Base-by-base conservation (phyloP, 2,329 filamentous ascomycete genomes). In the Didymella pomorum region DNA sequence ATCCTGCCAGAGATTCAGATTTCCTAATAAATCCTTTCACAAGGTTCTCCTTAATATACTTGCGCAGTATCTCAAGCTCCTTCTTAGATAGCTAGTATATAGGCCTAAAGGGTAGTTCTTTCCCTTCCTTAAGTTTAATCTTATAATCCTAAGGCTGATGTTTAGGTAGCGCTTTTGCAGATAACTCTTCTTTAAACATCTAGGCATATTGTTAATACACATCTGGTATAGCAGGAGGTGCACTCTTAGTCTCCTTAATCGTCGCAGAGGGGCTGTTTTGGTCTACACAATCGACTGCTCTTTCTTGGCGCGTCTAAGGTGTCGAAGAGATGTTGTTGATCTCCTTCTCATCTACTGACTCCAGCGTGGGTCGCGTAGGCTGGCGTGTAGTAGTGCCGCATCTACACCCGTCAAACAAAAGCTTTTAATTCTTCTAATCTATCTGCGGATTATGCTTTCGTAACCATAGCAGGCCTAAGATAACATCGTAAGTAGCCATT, bases 381-480 rank as follows among this genome's bases (percentile, higher is more conserved):
- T 31, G 11, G 9, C 9, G 11, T 26, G 11, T 26, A 26, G 3
- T 44, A 28, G 29, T 44, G 25, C 42, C 25, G 9, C 14, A 44
- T 14, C 5, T 28, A 44, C 25, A 44, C 14, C 23, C 18, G 10
- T 42, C 7, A 2, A 44, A n/a, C 16, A 8, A 25, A 16, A 44
- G 14, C 42, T 28, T 26, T 6, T 9, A 7, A 1, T 6, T 8
- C 10, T 2, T 28, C 23, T 44, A 44, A 28, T 44, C n/a, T 16
- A 44, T 44, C 8, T 26, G 16, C 16, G n/a, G 23, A 12, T 44
- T 44, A 44, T 44, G 25, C 12, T 28, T 25, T 18, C 25, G 1
- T 28, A 44, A 44, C 42, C 25, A 44, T 16, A n/a, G 42, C 4
- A 44, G 16, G n/a, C 42, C 42, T 44, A 44, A n/a, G 28, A 44